Conservation (phyloP, 768 basidiomycete species). For the Psilocybe cyanescens region DNA sequence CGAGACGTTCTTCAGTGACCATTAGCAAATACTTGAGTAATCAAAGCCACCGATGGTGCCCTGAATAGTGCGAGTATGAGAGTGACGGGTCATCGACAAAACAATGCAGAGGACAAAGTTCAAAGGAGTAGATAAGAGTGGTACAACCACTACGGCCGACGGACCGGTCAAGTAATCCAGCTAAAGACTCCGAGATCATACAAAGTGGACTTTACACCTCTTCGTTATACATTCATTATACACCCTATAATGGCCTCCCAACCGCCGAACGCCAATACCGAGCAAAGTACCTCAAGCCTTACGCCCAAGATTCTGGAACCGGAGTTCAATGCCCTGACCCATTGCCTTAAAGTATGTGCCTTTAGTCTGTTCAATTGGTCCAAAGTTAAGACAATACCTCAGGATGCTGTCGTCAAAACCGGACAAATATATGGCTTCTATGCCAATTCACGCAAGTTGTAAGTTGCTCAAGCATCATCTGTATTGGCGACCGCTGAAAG, state of each 20-base stretch:
- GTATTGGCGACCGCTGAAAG: not conserved
- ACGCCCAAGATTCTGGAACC: slow-evolving; percentile 54
- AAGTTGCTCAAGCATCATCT: slow-evolving; percentile 26
- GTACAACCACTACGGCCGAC: too few relatives aligned
- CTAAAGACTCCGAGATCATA: not conserved
- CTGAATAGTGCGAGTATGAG: too few relatives aligned
- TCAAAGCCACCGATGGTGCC: too few relatives aligned
- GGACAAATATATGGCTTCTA: slow-evolving; percentile 76
- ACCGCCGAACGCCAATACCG: slow-evolving; percentile 29
- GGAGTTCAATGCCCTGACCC: slow-evolving; percentile 63
- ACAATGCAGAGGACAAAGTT: too few relatives aligned
- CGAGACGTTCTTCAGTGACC: too few relatives aligned
- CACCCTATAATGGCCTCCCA: slow-evolving; percentile 5
- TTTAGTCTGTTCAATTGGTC: not conserved
- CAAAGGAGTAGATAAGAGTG: too few relatives aligned
- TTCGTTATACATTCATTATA: not conserved
- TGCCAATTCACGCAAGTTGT: slow-evolving; percentile 68
- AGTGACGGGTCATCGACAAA: too few relatives aligned
- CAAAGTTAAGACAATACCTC: slow-evolving; percentile 18
- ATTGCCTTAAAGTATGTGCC: slow-evolving; percentile 56
- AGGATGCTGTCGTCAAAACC: slow-evolving; percentile 72
- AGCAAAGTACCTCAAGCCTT: slow-evolving; percentile 50
- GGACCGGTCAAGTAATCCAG: too few relatives aligned
- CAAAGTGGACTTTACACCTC: not conserved
- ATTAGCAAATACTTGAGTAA: too few relatives aligned